Evolutionary conservation across 345 rosid genomes (phyloP), one percentile per base, ranked within the genome.

Genomic region (Aurinia saxatilis): DNA sequence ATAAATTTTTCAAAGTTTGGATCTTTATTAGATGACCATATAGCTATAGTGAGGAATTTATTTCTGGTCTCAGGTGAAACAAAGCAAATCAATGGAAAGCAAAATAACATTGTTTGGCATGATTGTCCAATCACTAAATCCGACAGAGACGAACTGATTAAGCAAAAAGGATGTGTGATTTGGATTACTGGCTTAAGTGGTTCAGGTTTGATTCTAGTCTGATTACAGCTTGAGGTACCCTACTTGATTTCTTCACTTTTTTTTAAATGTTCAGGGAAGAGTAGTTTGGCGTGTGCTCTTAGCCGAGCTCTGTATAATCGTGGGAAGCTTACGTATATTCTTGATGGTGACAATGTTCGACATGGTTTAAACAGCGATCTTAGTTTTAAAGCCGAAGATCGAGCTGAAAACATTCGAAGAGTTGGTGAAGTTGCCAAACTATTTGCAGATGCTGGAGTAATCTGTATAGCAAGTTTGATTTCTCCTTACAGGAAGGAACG

Each of bases 131-230:
- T 88, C 39, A 80, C 59, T 27, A 85, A 80, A 73, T 40, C 58
- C 48, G 82, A 79, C 19, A 82, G 96, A 44, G 77, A 85, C 57
- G 66, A 73, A 15, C 65, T 88, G 65, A 78, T 85, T 66, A 73
- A 80, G 60, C 96, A 88, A 60, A 88, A 80, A 38, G 96, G 92
- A 16, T 88, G 92, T 46, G 86, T 85, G 34, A 73, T 85, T 31
- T 88, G 96, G 96, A 75, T 85, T 54, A 88, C 90, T 2, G 92
- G 96, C 55, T 86, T 88, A 33, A 83, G 92, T 58, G 96, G 90
- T 73, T 88, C 92, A 83, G 92, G 91, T 88, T 73, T 66, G 81
- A 50, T 41, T 52, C 50, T 19, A 1, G 0, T 8, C 0, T 34
- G 5, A 41, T 10, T 16, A 29, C 36, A 23, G 5, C 3, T 46